Base-by-base conservation (phyloP, 169 alveolate species). In the Eimeria necatrix region DNA sequence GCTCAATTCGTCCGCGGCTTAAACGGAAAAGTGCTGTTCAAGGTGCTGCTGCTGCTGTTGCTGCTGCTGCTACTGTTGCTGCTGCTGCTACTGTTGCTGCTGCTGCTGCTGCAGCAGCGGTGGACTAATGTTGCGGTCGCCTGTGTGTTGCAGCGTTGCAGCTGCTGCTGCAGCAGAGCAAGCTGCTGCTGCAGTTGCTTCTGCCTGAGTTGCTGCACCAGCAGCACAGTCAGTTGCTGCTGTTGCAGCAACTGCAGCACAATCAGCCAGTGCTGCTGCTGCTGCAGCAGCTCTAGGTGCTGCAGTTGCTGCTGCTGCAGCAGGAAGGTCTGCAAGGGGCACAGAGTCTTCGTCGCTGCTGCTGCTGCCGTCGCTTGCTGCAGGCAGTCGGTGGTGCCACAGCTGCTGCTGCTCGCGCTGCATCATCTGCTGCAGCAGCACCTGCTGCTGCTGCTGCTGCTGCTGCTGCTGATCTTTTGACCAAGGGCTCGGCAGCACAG, bases 121-220 rank as follows among this genome's bases (percentile, higher is more conserved):
- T 5, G 59, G 20, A 41, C 32, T 32, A 32, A 74, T 7, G 16
- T 3, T 22, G 48, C 78, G 12, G 3, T 68, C 8, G 48, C 6
- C 18, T 68, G 0, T 74, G 32, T 8, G 56, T 74, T 49, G 22
- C 8, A 26, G 26, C 48, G 85, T 49, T 41, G 85, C 60, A 24
- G 56, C 85, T 41, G 85, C 85, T 14, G 85, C 60, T 41, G 85
- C 85, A 2, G 85, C 59, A 20, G 81, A 22, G 48, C 85, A 74
- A 46, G 56, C 85, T 48, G 49, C 48, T 10, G 41, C 53, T 51
- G 48, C 60, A 46, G 68, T 24, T 14, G 76, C 76, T 10, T 10
- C 76, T 10, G 76, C 76, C 9, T 10, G 41, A 64, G 76, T 9
- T 64, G 5, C 76, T 14, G 76, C 76, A 64, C 8, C 76, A 64